Base-by-base conservation (phyloP, 352 stramenopile genomes). In the Peronosclerospora sorghi region DNA sequence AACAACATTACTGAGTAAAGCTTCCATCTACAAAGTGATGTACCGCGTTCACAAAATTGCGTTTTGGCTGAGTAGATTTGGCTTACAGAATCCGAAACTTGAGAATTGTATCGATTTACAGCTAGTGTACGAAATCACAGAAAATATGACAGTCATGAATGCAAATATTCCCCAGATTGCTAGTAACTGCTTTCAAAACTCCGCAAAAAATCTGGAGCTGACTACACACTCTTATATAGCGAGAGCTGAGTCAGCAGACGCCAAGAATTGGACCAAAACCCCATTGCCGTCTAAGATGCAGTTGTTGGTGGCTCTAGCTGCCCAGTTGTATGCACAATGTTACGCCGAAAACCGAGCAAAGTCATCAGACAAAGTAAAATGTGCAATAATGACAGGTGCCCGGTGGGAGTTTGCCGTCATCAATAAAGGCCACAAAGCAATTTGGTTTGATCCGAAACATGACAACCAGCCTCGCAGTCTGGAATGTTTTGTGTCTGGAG, bases 31-130 rank as follows among this genome's bases (percentile, higher is more conserved):
- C 12, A 59, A 63, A 45, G 48, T 63, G 10, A 47, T 59, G 54
- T 18, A 63, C 45, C 47, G 24, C 6, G 23, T 63, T 6, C 54
- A 63, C 26, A 36, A 23, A 23, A 32, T 21, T 10, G 54, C 54
- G 9, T 54, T 47, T 17, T 63, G 43, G 45, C 35, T 59, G 24
- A 17, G 51, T 10, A 8, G 13, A 8, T 49, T 52, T 18, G 54
- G 35, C 12, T 30, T 59, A 20, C 23, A 45, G 5, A 20, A 45
- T 6, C 17, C 24, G 1, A 29, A 28, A 10, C 43, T 58, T 2
- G 15, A 41, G 13, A 66, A 66, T 17, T 49, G 42, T 23, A 28
- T 64, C 2, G 61, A 71, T 18, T 37, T 71, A 44, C 52, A 71
- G 30, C 28, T 71, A 19, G 28, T 59, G 6, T 53, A 57, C 18